Base-by-base conservation (phyloP, 495 filamentous ascomycete species). In the Tuber indicum region DNA sequence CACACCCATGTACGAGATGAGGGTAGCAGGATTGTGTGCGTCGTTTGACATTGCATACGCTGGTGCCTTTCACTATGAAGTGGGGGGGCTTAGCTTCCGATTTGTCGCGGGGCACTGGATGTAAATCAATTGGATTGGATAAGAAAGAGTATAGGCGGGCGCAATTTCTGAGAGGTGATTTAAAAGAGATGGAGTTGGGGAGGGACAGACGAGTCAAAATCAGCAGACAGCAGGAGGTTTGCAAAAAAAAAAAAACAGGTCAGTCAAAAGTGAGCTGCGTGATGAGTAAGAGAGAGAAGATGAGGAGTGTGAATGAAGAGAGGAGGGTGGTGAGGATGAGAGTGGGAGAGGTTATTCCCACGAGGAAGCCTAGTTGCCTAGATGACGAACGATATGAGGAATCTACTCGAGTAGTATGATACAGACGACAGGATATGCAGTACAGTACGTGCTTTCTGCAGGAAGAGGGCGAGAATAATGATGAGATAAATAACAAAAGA, bases 1-100 rank as follows among this genome's bases (percentile, higher is more conserved):
- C 78, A 72, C 74, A 80, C 78, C 78, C 77, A 73, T 71, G 78
- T 80, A 80, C 47, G 78, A 80, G 78, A 80, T 80, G 78, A 80
- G 78, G 79, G 78, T 80, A 49, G 76, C 77, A 80, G 78, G 74
- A 80, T 80, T 74, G 77, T 80, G 77, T 74, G 78, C 71, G 78
- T 79, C 77, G 75, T 76, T 79, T 76, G 78, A 80, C 78, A 80
- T 80, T 80, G 78, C 78, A 76, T 80, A 80, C 71, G 79, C 75
- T 76, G 74, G 77, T 80, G 73, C 39, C 43, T 73, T 80, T 66
- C 58, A 36, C 45, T 73, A 52, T 58, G 39, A 69, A 80, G 78
- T 80, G 75, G 78, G 78, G 77, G 78, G 78, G 77, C 47, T 79
- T 80, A 76, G 77, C 78, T 80, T 80, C 78, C 78, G 77, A 80